phyloP scores from a whole-genome alignment of 1,284 basidiomycete species.

The Peniophora sp. region DNA sequence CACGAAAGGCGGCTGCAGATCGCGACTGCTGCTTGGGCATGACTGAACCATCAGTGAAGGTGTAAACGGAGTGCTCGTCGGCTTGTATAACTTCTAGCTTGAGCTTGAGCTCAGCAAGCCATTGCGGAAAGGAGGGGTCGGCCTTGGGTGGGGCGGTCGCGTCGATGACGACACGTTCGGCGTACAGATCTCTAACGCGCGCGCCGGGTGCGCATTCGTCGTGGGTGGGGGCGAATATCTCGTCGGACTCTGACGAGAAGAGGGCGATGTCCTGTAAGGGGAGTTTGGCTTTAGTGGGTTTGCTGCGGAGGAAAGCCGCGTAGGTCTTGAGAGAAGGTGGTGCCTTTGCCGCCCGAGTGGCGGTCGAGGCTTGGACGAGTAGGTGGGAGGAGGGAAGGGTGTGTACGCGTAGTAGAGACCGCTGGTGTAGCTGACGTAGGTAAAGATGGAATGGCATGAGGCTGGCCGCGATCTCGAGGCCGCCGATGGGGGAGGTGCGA shows the following conservation, averaged over 20 bases:
- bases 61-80: too few relatives aligned
- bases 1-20: not conserved
- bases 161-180: not conserved
- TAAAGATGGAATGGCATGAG: not conserved
- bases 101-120: not conserved
- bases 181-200: not conserved
- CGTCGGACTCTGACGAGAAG: too few relatives aligned
- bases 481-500: not conserved
- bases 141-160: not conserved
- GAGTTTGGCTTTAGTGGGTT: too few relatives aligned
- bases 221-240: not conserved
- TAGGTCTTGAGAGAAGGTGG: too few relatives aligned
- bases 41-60: slow-evolving; percentile 1
- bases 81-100: not conserved
- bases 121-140: not conserved
- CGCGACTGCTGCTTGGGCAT: not conserved
- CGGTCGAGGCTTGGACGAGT: too few relatives aligned
- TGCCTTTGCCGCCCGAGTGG: too few relatives aligned
- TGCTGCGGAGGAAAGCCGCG: not conserved
- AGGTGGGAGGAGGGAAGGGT: too few relatives aligned
- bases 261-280: not conserved
- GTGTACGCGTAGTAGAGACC: too few relatives aligned
- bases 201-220: not conserved
- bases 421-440: not conserved
- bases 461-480: not conserved